Evolutionary conservation across 345 rosid species (phyloP).

Genomic region (Eucalyptus melliodora): DNA sequence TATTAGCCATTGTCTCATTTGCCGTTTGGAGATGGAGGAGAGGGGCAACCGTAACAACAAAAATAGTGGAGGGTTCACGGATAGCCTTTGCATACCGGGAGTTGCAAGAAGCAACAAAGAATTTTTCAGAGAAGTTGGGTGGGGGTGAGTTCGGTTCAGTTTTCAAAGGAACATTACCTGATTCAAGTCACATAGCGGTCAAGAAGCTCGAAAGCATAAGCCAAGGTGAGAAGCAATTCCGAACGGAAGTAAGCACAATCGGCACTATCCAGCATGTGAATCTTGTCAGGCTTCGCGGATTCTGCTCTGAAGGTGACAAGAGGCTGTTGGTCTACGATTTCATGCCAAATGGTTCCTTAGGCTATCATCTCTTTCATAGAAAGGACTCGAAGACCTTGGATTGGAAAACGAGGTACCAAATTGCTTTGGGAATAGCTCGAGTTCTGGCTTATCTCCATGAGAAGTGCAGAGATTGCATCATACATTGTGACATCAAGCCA

Average conservation of each 20-base stretch:
- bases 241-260: slow-evolving; percentile 65
- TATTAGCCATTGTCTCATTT: slow-evolving; percentile 8
- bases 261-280: slow-evolving; percentile 78
- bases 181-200: slow-evolving; percentile 58
- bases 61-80: slow-evolving; percentile 46
- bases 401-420: too few relatives aligned
- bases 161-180: slow-evolving; percentile 59
- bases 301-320: slow-evolving; percentile 57
- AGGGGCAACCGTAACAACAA: neutral
- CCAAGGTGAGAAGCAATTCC: slow-evolving; percentile 92
- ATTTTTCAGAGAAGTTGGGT: slow-evolving; percentile 67
- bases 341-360: too few relatives aligned
- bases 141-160: slow-evolving; percentile 92
- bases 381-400: too few relatives aligned
- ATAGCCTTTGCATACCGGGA: slow-evolving; percentile 62
- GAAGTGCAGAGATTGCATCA: too few relatives aligned
- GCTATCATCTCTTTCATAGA: too few relatives aligned
- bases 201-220: slow-evolving; percentile 69
- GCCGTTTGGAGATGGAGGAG: slow-evolving; percentile 17
- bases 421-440: too few relatives aligned
- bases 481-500: too few relatives aligned
- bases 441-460: too few relatives aligned
- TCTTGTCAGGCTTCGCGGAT: slow-evolving; percentile 74
- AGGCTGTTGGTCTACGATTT: too few relatives aligned
- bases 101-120: slow-evolving; percentile 55